Evolutionary conservation across 495 filamentous ascomycete genomes (phyloP).

Genomic region (Lepidopterella palustris): DNA sequence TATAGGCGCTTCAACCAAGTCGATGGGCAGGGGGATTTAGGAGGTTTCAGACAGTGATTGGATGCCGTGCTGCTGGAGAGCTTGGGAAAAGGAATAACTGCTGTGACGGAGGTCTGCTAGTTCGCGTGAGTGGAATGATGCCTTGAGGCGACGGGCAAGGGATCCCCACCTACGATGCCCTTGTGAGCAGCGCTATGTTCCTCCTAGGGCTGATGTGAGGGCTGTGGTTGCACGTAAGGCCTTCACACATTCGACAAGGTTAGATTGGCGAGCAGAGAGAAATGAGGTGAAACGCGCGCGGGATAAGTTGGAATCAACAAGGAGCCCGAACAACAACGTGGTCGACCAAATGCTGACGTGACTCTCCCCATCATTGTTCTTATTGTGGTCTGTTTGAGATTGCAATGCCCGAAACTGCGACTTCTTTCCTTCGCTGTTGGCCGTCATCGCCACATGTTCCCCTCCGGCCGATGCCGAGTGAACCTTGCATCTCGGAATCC

Average conservation of each 20-base stretch:
- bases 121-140: background rate
- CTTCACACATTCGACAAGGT: background rate
- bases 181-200: background rate
- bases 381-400: background rate
- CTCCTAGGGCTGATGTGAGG: constrained; percentile 3
- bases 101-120: background rate
- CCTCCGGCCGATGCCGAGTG: background rate
- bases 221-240: background rate
- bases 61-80: background rate
- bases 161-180: background rate
- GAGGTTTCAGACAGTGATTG: constrained; percentile 4
- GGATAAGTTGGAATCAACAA: too few species aligned
- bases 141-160: background rate
- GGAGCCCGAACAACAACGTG: background rate
- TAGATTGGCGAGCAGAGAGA: background rate
- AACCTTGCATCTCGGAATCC: background rate
- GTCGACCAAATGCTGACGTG: background rate
- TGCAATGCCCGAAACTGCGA: background rate
- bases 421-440: background rate
- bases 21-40: background rate
- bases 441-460: background rate
- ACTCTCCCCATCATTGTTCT: background rate
- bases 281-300: background rate
- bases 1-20: background rate
- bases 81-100: background rate